Evolutionary conservation across 225 moss, liverwort and hornwort genomes (phyloP).

Genomic region (Physcomitrellopsis africana): DNA sequence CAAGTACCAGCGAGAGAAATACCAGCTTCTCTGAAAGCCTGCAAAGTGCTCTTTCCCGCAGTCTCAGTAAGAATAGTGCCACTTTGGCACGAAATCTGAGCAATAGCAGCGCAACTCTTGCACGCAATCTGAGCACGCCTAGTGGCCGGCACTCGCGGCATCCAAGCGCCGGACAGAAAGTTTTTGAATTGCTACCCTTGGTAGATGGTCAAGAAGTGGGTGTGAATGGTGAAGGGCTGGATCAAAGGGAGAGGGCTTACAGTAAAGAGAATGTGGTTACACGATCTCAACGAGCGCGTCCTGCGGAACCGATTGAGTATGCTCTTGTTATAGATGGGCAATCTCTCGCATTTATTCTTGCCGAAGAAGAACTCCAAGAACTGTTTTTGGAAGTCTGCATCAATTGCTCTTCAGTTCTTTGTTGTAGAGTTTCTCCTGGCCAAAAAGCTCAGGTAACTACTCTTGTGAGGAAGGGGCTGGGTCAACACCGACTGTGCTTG

Average conservation of each 20-base stretch:
- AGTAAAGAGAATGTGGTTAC: constrained; percentile 43
- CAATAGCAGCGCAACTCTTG: constrained; percentile 23
- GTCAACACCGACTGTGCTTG: constrained; percentile 75
- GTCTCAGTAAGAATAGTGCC: constrained; percentile 35
- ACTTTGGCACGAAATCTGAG: constrained; percentile 50
- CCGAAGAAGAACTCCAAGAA: constrained; percentile 65
- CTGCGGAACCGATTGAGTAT: constrained; percentile 44
- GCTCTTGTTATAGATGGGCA: constrained; percentile 92
- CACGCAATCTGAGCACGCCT: constrained; percentile 40
- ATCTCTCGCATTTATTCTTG: constrained; percentile 76
- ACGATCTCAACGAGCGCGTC: constrained; percentile 4
- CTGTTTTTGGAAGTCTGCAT: constrained; percentile 82
- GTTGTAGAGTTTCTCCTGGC: constrained; percentile 89
- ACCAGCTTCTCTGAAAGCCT: constrained; percentile 44
- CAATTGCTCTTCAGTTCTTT: constrained; percentile 82
- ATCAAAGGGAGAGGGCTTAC: constrained; percentile 29
- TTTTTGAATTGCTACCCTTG: constrained; percentile 40
- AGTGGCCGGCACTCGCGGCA: constrained; percentile 54
- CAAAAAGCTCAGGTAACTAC: constrained; percentile 95
- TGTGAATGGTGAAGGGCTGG: constrained; percentile 35
- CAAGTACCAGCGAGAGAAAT: constrained; percentile 53
- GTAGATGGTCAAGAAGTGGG: constrained; percentile 53
- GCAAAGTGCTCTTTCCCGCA: constrained; percentile 46
- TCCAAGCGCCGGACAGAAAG: constrained; percentile 43
- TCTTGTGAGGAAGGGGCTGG: constrained; percentile 82